Percentiles rank a stretch among this genome's conserved stretches.
phyloP scores from a whole-genome alignment of 306 rosid species.

The Pyrus bretschneideri region DNA sequence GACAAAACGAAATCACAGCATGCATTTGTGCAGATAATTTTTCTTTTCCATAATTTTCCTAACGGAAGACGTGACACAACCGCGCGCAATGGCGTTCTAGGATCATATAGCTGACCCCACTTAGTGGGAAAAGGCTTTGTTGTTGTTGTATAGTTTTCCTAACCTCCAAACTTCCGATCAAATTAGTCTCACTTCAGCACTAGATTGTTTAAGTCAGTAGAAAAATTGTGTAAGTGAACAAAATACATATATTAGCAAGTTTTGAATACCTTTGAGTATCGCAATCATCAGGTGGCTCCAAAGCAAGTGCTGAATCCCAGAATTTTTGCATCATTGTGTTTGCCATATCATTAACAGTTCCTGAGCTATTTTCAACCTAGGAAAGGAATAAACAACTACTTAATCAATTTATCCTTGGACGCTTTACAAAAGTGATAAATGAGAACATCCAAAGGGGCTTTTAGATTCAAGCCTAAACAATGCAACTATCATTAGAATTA shows the following conservation, averaged over 20 bases:
- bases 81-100: too few species aligned
- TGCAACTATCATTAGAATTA: neutral
- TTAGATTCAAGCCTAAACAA: neutral
- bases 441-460: neutral
- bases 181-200: neutral
- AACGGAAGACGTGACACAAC: too few species aligned
- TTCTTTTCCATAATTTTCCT: neutral
- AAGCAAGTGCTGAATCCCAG: conserved; percentile 86
- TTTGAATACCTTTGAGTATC: conserved; percentile 67
- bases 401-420: neutral
- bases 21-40: neutral
- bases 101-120: too few species aligned
- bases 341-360: conserved; percentile 70
- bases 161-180: neutral
- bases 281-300: conserved; percentile 82
- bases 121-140: too few species aligned
- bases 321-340: conserved; percentile 89
- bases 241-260: neutral
- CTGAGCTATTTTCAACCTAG: conserved; percentile 74
- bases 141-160: neutral
- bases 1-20: neutral
- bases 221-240: neutral
- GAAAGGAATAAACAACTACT: neutral
- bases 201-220: neutral
- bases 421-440: neutral